Evolutionary conservation across 1,139 yeast species (phyloP).

Genomic region (Geotrichum fermentans): DNA sequence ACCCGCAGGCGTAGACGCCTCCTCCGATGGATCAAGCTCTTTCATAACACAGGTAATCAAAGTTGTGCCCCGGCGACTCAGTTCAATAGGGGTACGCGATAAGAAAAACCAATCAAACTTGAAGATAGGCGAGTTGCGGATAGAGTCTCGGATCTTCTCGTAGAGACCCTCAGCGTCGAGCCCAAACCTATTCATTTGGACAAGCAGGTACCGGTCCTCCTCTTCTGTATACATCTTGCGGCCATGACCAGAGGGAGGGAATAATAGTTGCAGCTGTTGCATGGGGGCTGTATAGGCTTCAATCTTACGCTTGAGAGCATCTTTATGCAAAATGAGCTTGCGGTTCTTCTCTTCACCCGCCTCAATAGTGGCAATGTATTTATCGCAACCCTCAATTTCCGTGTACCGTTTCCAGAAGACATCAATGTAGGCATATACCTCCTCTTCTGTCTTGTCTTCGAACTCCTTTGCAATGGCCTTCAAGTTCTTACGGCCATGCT

Average conservation of each 20-base stretch:
- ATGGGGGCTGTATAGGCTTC: conserved; percentile 63
- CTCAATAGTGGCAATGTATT: conserved; percentile 80
- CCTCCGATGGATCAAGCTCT: conserved; percentile 51
- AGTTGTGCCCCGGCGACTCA: conserved; percentile 78
- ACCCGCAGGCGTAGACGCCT: neutral
- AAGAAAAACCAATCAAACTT: conserved; percentile 85
- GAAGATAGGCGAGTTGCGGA: conserved; percentile 66
- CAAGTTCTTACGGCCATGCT: conserved; percentile 63
- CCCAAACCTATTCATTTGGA: conserved; percentile 73
- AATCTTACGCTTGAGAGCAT: conserved; percentile 59
- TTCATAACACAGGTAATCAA: conserved; percentile 70
- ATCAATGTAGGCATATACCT: conserved; percentile 61
- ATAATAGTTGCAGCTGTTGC: conserved; percentile 67
- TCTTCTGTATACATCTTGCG: conserved; percentile 75
- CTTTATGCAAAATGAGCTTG: conserved; percentile 60
- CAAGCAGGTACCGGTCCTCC: conserved; percentile 79
- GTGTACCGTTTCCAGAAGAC: conserved; percentile 71
- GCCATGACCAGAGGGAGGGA: conserved; percentile 82
- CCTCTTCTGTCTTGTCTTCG: conserved; percentile 63
- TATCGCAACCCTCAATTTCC: conserved; percentile 79
- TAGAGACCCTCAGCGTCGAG: conserved; percentile 62
- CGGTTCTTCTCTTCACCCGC: conserved; percentile 77
- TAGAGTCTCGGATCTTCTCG: conserved; percentile 74
- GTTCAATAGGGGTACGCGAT: conserved; percentile 79
- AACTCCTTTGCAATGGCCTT: conserved; percentile 55